Conservation (phyloP, 78 protist genomes). For the Isochrysis galbana region DNA sequence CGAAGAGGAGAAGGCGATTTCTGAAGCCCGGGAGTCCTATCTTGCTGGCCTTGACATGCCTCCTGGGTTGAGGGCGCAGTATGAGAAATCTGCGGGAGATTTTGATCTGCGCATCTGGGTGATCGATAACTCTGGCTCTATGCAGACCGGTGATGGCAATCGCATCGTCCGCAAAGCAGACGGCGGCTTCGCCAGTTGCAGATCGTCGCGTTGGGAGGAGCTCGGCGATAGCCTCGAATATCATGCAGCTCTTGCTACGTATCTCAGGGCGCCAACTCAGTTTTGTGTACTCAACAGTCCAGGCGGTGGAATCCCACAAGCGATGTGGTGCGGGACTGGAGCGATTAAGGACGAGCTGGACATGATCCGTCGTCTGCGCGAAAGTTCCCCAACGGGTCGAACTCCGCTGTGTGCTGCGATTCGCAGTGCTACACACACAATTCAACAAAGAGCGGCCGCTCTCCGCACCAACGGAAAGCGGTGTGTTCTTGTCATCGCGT, state of each 20-base stretch:
- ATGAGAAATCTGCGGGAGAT: background rate
- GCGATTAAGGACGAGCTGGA: background rate
- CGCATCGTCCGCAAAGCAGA: background rate
- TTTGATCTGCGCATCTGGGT: background rate
- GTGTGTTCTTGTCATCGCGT: background rate
- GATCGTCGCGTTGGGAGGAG: background rate
- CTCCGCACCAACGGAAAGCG: background rate
- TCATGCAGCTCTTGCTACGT: background rate
- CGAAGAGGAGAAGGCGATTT: no score
- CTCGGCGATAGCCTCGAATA: background rate
- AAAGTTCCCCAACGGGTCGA: background rate
- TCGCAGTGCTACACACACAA: background rate
- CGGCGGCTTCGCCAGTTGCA: background rate
- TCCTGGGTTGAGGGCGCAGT: background rate
- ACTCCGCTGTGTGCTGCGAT: background rate
- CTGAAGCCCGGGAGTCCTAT: no score
- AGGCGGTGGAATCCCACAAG: background rate
- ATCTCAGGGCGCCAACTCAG: conserved; percentile 8
- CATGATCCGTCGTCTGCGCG: background rate
- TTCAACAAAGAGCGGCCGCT: background rate
- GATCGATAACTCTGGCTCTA: background rate
- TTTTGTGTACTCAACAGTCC: background rate
- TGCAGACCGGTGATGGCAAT: background rate
- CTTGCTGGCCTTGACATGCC: background rate
- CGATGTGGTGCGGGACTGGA: background rate